Conservation (phyloP, 2,329 filamentous ascomycete genomes). For the Fusarium sp. region DNA sequence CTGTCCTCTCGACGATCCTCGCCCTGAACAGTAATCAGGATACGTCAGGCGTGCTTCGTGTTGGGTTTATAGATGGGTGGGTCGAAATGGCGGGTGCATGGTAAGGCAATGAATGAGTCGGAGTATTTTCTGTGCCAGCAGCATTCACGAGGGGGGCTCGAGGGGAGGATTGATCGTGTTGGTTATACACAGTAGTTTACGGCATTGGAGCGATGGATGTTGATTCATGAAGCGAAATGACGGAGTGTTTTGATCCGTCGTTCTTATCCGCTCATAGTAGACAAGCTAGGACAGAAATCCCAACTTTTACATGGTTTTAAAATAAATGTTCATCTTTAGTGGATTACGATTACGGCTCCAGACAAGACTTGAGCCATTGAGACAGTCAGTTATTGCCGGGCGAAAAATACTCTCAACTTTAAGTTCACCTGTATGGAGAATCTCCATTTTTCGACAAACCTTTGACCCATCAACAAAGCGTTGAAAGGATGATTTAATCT, state of each 20-base stretch:
- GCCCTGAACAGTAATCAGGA: neutral
- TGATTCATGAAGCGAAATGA: conserved; percentile 19
- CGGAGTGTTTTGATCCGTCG: conserved; percentile 6
- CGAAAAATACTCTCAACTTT: too few species aligned
- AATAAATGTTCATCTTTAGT: neutral
- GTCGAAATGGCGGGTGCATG: neutral
- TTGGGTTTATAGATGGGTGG: conserved; percentile 17
- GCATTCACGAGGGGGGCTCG: neutral
- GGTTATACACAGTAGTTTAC: conserved; percentile 4
- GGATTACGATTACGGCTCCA: neutral
- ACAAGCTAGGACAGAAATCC: conserved; percentile 19
- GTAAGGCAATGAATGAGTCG: neutral
- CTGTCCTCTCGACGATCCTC: too few species aligned
- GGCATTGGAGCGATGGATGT: conserved; percentile 21
- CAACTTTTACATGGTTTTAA: conserved; percentile 1
- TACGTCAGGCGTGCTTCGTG: neutral
- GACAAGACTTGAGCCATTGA: neutral
- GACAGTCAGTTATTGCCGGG: too few species aligned
- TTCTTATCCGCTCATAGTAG: conserved; percentile 13
- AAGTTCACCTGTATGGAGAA: too few species aligned
- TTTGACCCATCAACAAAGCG: too few species aligned
- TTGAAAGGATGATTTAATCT: too few species aligned
- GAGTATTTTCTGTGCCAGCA: neutral
- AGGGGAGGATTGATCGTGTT: neutral
- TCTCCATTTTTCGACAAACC: too few species aligned